Evolutionary conservation across 78 protist genomes (phyloP).

Genomic region (Dictyostelium brefeldianum): DNA sequence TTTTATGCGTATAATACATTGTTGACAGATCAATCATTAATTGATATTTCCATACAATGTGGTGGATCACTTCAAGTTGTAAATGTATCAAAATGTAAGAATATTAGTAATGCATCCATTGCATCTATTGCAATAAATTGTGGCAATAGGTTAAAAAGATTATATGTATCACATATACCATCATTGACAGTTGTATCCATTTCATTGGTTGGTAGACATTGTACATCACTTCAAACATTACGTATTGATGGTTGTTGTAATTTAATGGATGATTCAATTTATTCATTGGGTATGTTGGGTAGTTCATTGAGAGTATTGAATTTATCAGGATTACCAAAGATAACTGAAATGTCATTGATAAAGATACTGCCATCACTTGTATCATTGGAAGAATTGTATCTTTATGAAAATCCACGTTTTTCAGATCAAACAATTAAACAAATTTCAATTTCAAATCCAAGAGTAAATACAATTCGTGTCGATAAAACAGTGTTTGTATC

Average conservation of each 20-base stretch:
- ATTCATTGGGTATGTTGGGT: neutral
- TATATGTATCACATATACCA: neutral
- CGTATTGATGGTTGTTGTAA: slow-evolving; percentile 39
- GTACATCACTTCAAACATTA: neutral
- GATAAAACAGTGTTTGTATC: slow-evolving; percentile 44
- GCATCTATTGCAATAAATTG: slow-evolving; percentile 39
- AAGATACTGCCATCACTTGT: neutral
- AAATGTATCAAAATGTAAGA: slow-evolving; percentile 44
- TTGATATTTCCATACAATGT: slow-evolving; percentile 22
- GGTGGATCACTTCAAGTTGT: neutral
- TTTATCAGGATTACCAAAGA: slow-evolving; percentile 14
- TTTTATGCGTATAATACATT: slow-evolving; percentile 40
- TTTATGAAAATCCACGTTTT: slow-evolving; percentile 58
- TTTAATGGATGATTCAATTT: slow-evolving; percentile 42
- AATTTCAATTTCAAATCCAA: neutral
- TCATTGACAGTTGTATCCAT: neutral
- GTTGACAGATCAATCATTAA: slow-evolving; percentile 10
- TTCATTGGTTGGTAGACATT: slow-evolving; percentile 11
- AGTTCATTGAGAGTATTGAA: slow-evolving; percentile 3
- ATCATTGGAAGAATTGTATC: slow-evolving; percentile 40
- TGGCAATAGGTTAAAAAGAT: neutral
- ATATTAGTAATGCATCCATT: neutral
- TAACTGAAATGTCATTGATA: slow-evolving; percentile 25
- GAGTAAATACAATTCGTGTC: slow-evolving; percentile 22
- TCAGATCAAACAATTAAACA: slow-evolving; percentile 28